These are phyloP conservation scores for Candida multigemmis DNA, from an alignment of 805 yeast species.

Conservation along the genomic window DNA sequence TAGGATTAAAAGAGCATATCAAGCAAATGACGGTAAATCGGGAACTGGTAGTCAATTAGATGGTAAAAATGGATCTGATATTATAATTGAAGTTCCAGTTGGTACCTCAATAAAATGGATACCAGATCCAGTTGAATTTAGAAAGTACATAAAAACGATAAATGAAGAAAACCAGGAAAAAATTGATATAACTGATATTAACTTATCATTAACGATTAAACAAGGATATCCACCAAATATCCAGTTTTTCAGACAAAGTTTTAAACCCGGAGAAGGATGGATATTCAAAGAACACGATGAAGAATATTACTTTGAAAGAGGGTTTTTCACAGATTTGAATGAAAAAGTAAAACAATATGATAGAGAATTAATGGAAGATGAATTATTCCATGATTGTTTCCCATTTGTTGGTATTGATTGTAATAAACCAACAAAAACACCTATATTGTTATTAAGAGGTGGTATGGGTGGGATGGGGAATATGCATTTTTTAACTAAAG, in stretches of 20 bases:
- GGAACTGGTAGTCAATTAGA: slow-evolving; percentile 77
- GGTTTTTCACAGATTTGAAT: slow-evolving; percentile 58
- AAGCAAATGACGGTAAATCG: slow-evolving; percentile 60
- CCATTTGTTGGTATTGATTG: slow-evolving; percentile 82
- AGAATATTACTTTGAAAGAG: slow-evolving; percentile 56
- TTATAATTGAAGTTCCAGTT: slow-evolving; percentile 78
- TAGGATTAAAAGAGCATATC: slow-evolving; percentile 55
- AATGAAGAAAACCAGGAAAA: slow-evolving; percentile 4
- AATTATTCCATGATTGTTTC: slow-evolving; percentile 54
- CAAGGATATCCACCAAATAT: too few species aligned
- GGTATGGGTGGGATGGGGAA: slow-evolving; percentile 96
- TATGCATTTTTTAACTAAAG: slow-evolving; percentile 83
- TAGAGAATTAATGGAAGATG: slow-evolving; percentile 44
- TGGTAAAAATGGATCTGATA: slow-evolving; percentile 78
- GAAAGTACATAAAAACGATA: slow-evolving; percentile 11
- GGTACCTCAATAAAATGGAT: slow-evolving; percentile 87
- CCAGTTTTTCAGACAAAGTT: slow-evolving; percentile 58
- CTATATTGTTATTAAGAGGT: slow-evolving; percentile 66
- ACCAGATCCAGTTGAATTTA: slow-evolving; percentile 53
- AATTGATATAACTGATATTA: slow-evolving; percentile 5
- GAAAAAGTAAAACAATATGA: slow-evolving; percentile 62
- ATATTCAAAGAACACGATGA: slow-evolving; percentile 69
- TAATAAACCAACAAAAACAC: slow-evolving; percentile 48
- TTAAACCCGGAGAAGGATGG: slow-evolving; percentile 80
- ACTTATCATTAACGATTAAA: slow-evolving; percentile 1